phyloP scores from a whole-genome alignment of 768 basidiomycete genomes.

The Kwoniella mangroviensis region DNA sequence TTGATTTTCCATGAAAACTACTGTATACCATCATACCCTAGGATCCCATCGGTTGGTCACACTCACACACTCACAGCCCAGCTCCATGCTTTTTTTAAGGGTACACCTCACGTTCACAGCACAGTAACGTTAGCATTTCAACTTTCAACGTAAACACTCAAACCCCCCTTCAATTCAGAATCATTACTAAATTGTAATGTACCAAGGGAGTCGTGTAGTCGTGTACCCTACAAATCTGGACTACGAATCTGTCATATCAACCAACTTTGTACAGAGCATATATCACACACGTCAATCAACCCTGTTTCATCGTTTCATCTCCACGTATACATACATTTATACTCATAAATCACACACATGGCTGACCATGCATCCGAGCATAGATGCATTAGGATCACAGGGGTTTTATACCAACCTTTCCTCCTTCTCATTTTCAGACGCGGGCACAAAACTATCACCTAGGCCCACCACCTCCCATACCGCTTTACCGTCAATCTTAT shows the following conservation, averaged over 20 bases:
- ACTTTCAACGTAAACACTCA: constrained; percentile 7
- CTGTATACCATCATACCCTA: neutral
- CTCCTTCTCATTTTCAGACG: constrained; percentile 57
- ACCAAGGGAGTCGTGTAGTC: neutral
- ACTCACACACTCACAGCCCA: too few relatives aligned
- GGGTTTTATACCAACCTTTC: constrained; percentile 17
- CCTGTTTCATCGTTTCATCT: neutral
- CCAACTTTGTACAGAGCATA: neutral
- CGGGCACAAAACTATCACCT: constrained; percentile 67
- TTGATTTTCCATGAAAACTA: constrained; percentile 8
- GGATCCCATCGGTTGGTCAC: too few relatives aligned
- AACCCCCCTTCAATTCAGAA: constrained; percentile 7
- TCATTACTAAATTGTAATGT: constrained; percentile 17
- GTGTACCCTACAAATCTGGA: neutral
- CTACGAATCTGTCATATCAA: neutral
- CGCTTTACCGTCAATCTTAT: constrained; percentile 34
- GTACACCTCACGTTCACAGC: too few relatives aligned
- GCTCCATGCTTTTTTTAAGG: too few relatives aligned
- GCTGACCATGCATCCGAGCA: neutral
- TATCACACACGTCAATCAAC: neutral
- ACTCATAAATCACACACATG: neutral
- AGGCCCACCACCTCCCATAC: constrained; percentile 52
- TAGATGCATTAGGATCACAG: neutral
- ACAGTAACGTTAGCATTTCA: neutral
- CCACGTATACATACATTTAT: neutral